Conservation (phyloP, 495 filamentous ascomycete species). For the Xylaria telfairii region DNA sequence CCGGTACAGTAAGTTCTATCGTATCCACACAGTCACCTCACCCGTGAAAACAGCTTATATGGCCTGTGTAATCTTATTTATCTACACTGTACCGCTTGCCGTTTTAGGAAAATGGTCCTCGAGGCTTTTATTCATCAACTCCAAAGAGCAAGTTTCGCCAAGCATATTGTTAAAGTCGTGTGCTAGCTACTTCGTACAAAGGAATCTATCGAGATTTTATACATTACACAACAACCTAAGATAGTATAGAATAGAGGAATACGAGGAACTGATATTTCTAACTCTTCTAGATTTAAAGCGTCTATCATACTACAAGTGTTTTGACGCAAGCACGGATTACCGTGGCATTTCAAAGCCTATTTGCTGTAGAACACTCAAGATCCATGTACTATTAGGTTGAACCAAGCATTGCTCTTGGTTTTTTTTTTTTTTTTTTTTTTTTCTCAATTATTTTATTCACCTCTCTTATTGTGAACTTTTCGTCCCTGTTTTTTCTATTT, state of each 20-base stretch:
- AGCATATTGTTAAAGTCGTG: not conserved
- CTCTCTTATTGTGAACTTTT: not conserved
- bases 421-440: not conserved
- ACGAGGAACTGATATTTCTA: no score
- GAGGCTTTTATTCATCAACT: not conserved
- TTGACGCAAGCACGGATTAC: not conserved
- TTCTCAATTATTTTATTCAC: not conserved
- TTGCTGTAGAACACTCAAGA: not conserved
- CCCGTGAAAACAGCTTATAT: no score
- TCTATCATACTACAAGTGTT: not conserved
- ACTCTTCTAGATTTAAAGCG: no score
- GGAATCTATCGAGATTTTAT: not conserved
- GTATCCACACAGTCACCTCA: not conserved
- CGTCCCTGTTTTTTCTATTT: not conserved
- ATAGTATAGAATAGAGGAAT: not conserved
- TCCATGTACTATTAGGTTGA: not conserved
- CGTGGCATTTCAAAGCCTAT: not conserved
- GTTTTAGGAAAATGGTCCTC: constrained; percentile 24
- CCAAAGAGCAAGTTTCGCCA: not conserved
- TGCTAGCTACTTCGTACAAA: no score
- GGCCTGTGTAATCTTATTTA: not conserved
- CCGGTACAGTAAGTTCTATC: not conserved
- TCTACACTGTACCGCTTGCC: constrained; percentile 13
- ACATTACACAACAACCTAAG: not conserved
- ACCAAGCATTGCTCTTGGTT: not conserved